Conservation (phyloP, 179 eudicot genomes). For the Camellia oleifera region DNA sequence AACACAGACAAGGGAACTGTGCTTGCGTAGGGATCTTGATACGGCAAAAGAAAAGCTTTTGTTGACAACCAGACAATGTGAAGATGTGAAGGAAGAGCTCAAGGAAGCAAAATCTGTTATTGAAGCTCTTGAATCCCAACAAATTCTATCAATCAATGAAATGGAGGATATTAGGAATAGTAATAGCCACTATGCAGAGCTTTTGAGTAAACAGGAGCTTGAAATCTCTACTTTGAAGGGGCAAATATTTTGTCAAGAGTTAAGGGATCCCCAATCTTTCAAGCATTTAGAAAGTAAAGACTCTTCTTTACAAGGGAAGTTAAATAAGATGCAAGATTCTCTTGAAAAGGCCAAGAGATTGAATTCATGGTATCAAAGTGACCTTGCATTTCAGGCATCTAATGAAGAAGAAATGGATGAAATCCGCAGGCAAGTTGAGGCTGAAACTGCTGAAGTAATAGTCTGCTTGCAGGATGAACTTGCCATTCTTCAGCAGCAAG, state of each 20-base stretch:
- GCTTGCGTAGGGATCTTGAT: constrained; percentile 50
- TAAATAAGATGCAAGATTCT: constrained; percentile 84
- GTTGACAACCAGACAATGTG: constrained; percentile 44
- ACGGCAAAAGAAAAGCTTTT: constrained; percentile 44
- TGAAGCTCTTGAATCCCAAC: constrained; percentile 85
- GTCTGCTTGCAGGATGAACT: constrained; percentile 96
- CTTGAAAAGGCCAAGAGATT: constrained; percentile 85
- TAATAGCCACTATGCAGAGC: constrained; percentile 38
- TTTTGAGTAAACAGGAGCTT: constrained; percentile 48
- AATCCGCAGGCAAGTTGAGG: constrained; percentile 85
- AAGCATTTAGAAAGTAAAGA: constrained; percentile 41
- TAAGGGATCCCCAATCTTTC: constrained; percentile 24
- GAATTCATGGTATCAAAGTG: constrained; percentile 64
- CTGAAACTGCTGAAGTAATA: constrained; percentile 96
- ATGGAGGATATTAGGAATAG: constrained; percentile 65
- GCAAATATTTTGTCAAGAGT: constrained; percentile 33
- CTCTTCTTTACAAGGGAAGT: constrained; percentile 56
- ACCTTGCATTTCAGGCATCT: constrained; percentile 51
- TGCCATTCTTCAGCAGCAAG: constrained; percentile 68
- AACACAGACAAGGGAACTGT: constrained; percentile 39
- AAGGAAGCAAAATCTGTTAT: constrained; percentile 65
- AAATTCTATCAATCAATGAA: constrained; percentile 55
- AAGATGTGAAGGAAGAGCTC: constrained; percentile 52
- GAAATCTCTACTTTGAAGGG: constrained; percentile 54
- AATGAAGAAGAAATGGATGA: constrained; percentile 90